Evolutionary conservation across 1,139 yeast genomes (phyloP), one percentile per base, ranked within the genome.

Genomic region (Geotrichum restrictum): DNA sequence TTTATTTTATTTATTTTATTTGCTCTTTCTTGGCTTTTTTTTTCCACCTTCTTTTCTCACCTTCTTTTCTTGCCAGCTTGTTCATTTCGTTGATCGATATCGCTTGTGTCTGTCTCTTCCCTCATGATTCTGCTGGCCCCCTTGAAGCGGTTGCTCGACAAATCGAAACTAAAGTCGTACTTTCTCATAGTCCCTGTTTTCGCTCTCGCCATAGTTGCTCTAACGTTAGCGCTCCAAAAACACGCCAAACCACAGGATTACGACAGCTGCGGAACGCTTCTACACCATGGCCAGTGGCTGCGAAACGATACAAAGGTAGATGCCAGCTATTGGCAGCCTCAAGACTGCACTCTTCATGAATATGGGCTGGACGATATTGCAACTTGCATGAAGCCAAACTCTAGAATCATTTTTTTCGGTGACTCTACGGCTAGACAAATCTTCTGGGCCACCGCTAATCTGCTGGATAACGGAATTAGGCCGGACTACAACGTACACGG

Each of bases 371-470:
- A 45, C 27, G 34, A 19, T 13, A 21, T 49, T 11, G 8, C 24
- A 3, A n/a, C 38, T 14, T 50, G 53, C 41, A 8, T 50, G 18
- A 37, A 14, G 33, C 49, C 38, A 29, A 34, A 22, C 43, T 39
- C 44, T 8, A 33, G 27, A 16, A 11, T 50, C 8, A 27, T 45
- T n/a, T 50, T 50, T 14, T 27, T 33, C 7, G 53, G 53, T 18
- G 53, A 50, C 44, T 50, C 53, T 27, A 50, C 53, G 21, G 53
- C 43, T n/a, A 29, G 53, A 5, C 40, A 45, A 36, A 27, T 45
- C 33, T 50, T 33, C 32, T 50, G 53, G 53, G 46, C 39, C 2
- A 33, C 34, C 27, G 49, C 49, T 24, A 33, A 45, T 14, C 19
- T 45, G 14, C 43, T 45, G 10, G 49, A 50, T 34, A 27, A 36